These are phyloP conservation scores for Haplosporangium sp. DNA, from an alignment of 371 early-diverging fungal genomes.

Conservation along the genomic window DNA sequence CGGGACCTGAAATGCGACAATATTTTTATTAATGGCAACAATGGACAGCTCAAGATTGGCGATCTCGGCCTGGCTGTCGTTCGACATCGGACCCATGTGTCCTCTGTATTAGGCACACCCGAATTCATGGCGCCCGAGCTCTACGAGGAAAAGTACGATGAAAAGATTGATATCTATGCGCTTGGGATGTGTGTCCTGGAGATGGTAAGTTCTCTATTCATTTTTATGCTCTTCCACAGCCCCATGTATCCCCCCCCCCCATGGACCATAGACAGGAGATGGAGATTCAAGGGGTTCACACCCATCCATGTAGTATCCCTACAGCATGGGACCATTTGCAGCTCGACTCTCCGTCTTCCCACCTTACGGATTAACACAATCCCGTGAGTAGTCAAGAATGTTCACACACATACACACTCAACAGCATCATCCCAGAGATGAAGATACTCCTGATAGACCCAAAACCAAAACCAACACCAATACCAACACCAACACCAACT, in stretches of 20 bases:
- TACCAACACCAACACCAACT: too few species aligned
- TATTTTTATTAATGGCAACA: conserved; percentile 88
- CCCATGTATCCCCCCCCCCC: background rate
- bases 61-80: conserved; percentile 83
- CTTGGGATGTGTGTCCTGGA: conserved; percentile 93
- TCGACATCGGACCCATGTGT: conserved; percentile 62
- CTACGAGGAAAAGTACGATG: conserved; percentile 88
- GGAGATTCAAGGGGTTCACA: too few species aligned
- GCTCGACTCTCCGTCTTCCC: too few species aligned
- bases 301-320: too few species aligned
- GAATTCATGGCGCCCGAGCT: conserved; percentile 93
- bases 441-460: too few species aligned
- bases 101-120: conserved; percentile 71
- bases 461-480: too few species aligned
- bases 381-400: too few species aligned
- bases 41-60: conserved; percentile 91
- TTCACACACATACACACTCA: too few species aligned
- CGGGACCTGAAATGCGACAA: conserved; percentile 84
- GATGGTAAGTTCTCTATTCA: conserved; percentile 61
- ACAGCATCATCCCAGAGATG: too few species aligned
- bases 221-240: background rate
- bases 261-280: background rate
- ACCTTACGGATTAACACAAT: too few species aligned
- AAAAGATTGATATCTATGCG: conserved; percentile 90
- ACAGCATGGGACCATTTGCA: too few species aligned